Evolutionary conservation across 2,329 filamentous ascomycete species (phyloP).

Genomic region (Huntiella bhutanensis): DNA sequence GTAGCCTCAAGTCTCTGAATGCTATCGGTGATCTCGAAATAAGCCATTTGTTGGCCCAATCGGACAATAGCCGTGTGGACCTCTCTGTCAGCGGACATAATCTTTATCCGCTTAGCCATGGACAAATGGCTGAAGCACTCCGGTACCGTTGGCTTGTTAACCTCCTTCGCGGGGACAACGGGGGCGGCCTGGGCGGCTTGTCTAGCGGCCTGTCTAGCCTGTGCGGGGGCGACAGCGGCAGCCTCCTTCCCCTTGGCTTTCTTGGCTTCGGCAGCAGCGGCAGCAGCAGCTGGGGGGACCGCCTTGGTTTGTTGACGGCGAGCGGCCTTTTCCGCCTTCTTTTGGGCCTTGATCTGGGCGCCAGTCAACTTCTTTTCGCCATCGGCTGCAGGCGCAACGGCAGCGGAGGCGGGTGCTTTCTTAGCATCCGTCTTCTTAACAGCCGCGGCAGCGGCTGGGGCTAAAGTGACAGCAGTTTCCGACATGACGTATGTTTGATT

Average conservation of each 20-base stretch:
- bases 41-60: constrained; percentile 76
- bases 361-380: constrained; percentile 42
- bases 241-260: constrained; percentile 16
- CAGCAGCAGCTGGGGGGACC: constrained; percentile 26
- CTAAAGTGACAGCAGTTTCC: not conserved
- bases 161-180: constrained; percentile 27
- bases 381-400: not conserved
- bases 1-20: constrained; percentile 77
- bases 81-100: constrained; percentile 46
- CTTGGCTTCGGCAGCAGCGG: constrained; percentile 24
- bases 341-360: constrained; percentile 72
- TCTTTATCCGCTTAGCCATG: constrained; percentile 38
- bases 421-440: not conserved
- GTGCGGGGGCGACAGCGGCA: constrained; percentile 12
- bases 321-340: constrained; percentile 82
- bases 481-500: too few relatives aligned
- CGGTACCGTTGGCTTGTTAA: constrained; percentile 37
- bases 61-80: constrained; percentile 75
- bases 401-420: not conserved
- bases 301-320: constrained; percentile 55
- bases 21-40: constrained; percentile 75
- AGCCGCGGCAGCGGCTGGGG: not conserved
- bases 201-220: constrained; percentile 18
- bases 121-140: constrained; percentile 71
- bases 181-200: constrained; percentile 21